Evolutionary conservation across 352 stramenopile species (phyloP).

Genomic region (Globisporangium parvum): DNA sequence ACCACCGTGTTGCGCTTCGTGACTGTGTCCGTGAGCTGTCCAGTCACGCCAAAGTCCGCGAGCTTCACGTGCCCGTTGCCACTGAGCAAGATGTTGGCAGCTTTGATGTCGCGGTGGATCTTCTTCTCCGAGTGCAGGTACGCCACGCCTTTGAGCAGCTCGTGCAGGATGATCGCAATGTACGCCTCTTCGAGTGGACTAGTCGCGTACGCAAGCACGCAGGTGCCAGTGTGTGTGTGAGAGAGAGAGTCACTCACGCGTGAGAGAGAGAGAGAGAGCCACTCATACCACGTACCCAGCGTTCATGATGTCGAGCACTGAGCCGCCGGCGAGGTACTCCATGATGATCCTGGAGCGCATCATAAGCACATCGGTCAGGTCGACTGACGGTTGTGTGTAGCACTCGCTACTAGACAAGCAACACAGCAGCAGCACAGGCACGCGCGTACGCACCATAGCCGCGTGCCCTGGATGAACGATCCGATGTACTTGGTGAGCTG

Average conservation of each 20-base stretch:
- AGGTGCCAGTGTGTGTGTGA: neutral
- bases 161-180: slow-evolving; percentile 79
- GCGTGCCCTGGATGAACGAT: slow-evolving; percentile 79
- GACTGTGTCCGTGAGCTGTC: slow-evolving; percentile 95
- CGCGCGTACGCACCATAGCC: slow-evolving; percentile 46
- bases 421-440: neutral
- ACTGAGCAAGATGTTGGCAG: slow-evolving; percentile 76
- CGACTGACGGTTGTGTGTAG: neutral
- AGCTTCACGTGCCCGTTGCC: slow-evolving; percentile 78
- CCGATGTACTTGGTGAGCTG: slow-evolving; percentile 89
- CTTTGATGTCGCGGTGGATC: slow-evolving; percentile 84
- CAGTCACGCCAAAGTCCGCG: slow-evolving; percentile 86
- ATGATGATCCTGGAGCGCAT: slow-evolving; percentile 85
- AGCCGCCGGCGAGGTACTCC: slow-evolving; percentile 91
- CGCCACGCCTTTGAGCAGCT: slow-evolving; percentile 60
- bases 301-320: slow-evolving; percentile 86
- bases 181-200: slow-evolving; percentile 73
- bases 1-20: slow-evolving; percentile 98
- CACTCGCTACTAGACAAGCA: neutral
- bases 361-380: slow-evolving; percentile 1
- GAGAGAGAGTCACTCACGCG: neutral
- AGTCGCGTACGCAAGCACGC: neutral
- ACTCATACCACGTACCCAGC: slow-evolving; percentile 28
- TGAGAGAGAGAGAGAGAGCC: too few relatives aligned
- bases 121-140: slow-evolving; percentile 84